Evolutionary conservation across 2,329 filamentous ascomycete genomes (phyloP).

Genomic region (Coleophoma cylindrospora): DNA sequence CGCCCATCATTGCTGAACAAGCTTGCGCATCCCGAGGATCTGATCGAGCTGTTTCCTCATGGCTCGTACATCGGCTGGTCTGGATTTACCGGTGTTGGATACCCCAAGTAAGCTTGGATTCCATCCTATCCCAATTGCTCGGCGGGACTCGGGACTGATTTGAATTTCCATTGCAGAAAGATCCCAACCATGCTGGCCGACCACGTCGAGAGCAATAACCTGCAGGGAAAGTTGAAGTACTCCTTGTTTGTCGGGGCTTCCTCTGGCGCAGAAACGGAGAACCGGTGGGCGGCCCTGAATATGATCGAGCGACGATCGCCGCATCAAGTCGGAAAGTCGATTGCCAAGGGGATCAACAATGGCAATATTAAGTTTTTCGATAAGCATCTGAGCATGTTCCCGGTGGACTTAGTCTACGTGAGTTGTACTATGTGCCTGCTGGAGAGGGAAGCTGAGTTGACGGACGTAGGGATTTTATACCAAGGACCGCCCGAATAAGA

Average conservation of each 20-base stretch:
- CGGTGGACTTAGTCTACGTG: conserved; percentile 77
- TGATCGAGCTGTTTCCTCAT: conserved; percentile 78
- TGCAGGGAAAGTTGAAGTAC: conserved; percentile 82
- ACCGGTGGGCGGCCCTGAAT: conserved; percentile 81
- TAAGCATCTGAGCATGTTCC: conserved; percentile 92
- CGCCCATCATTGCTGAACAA: conserved; percentile 76
- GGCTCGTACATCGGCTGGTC: conserved; percentile 87
- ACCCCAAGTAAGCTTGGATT: conserved; percentile 63
- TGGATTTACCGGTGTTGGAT: conserved; percentile 85
- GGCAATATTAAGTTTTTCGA: conserved; percentile 90
- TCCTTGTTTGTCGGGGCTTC: conserved; percentile 87
- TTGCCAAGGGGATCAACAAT: conserved; percentile 85
- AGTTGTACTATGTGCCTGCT: conserved; percentile 16
- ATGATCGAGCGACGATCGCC: conserved; percentile 85
- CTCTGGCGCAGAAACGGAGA: conserved; percentile 80
- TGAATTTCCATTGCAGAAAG: conserved; percentile 50
- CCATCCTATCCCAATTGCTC: neutral
- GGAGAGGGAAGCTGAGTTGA: conserved; percentile 5
- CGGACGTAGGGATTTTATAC: conserved; percentile 68
- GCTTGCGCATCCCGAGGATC: conserved; percentile 72
- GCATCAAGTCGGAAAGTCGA: conserved; percentile 87
- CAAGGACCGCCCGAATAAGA: conserved; percentile 66
- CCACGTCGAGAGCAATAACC: conserved; percentile 80
- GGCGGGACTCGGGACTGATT: conserved; percentile 3
- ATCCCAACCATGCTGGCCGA: conserved; percentile 80